Percentiles rank a stretch among this genome's conserved stretches.
phyloP scores from a whole-genome alignment of 179 eudicot species.

The Corrigiola litoralis region DNA sequence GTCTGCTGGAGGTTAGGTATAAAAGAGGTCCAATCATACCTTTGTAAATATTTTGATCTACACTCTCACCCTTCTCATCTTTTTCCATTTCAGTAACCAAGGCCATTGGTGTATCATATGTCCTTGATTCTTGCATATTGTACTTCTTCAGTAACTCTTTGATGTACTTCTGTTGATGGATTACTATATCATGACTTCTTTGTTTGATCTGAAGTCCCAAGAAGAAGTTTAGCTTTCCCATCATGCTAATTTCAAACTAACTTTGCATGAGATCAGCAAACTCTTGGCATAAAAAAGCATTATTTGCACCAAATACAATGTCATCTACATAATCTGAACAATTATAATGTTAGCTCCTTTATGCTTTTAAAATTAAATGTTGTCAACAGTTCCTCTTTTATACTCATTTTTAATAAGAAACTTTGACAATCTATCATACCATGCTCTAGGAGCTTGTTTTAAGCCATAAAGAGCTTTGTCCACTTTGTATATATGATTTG shows the following conservation, averaged over 20 bases:
- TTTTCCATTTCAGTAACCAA: neutral
- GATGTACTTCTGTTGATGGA: neutral
- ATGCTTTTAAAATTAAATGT: no score
- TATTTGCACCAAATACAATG: neutral
- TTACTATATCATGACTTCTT: neutral
- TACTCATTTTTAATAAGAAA: neutral
- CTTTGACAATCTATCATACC: neutral
- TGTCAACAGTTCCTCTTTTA: no score
- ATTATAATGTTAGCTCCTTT: no score
- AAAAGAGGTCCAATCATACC: neutral
- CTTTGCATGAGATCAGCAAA: neutral
- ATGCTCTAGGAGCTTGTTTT: neutral
- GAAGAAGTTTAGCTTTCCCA: neutral
- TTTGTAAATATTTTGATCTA: neutral
- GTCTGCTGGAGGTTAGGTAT: neutral
- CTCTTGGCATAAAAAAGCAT: neutral
- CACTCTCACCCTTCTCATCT: neutral
- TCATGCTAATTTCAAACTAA: neutral
- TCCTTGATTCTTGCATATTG: no score
- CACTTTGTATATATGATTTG: neutral
- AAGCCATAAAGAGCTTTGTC: neutral
- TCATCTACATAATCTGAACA: neutral
- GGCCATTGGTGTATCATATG: no score
- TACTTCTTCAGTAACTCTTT: neutral
- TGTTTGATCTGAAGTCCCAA: neutral